Evolutionary conservation across 257 asterid genomes (phyloP), one percentile per base, ranked within the genome.

Genomic region (Penstemon newberryi): DNA sequence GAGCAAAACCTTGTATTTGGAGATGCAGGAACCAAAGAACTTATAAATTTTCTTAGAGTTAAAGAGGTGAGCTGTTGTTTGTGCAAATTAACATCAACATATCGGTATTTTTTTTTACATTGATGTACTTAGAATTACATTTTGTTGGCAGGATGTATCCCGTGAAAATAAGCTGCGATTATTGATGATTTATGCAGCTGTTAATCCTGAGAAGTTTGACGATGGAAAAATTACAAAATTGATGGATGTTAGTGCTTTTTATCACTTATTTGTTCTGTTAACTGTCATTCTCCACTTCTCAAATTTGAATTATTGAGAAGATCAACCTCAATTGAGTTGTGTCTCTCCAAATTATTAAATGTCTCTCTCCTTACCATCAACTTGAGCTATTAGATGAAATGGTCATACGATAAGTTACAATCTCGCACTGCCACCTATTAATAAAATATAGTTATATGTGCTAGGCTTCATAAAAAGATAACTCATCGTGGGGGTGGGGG

Each of bases 1-100:
- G 98, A 94, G 87, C 99, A 94, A 77, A 94, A 89, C 79, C 91
- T 94, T 79, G 99, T 94, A 63, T 94, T 94, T 67, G 99, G 98
- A 77, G 99, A 91, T 81, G 98, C 96, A 66, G 96, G 93, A 79
- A 89, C 96, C 49, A 94, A 91, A 78, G 99, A 94, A 2, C 73
- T 94, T 59, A 91, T 89, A 45, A 91, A 87, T 76, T 91, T 94
- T 79, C 89, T 94, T 43, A 81, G 96, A 86, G 55, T 77, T 60
- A 87, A 88, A 54, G 92, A 83, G 94, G 98, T 88, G 67, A 72
- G 72, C 39, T 67, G 40, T 66, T 41, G 74, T 73, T 38, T 40
- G 12, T 65, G 56, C 50, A 40, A 68, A 19, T 49, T 36, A 56
- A 56, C 15, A 13, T 25, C 58, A 56, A 43, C 67, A 59, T 54